These are phyloP conservation scores for Aquilaria yunnanensis DNA, from an alignment of 345 rosid species.

Conservation along the genomic window DNA sequence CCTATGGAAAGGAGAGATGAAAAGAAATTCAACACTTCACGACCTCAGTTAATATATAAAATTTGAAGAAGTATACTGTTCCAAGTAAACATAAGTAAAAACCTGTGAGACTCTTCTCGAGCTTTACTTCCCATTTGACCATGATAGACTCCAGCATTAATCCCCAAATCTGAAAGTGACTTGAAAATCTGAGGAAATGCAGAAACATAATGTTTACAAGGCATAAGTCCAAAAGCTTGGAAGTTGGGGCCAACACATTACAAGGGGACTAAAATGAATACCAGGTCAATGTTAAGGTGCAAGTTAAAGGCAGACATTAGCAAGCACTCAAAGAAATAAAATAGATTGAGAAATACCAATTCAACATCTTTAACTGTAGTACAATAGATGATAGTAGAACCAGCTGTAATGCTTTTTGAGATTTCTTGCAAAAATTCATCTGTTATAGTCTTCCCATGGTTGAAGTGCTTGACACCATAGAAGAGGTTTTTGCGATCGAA, in stretches of 20 bases:
- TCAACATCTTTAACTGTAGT: conserved; percentile 39
- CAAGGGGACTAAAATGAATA: not conserved
- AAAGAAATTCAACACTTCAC: not conserved
- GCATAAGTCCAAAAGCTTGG: not conserved
- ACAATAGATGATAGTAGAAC: conserved; percentile 40
- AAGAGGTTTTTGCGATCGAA: conserved; percentile 46
- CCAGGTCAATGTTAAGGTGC: not conserved
- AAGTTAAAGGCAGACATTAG: conserved; percentile 1
- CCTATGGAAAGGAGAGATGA: conserved; percentile 1
- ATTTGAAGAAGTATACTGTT: not conserved
- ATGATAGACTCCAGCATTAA: conserved; percentile 40
- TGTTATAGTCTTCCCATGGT: conserved; percentile 20
- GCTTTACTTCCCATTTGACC: conserved; percentile 40
- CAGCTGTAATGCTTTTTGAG: conserved; percentile 20
- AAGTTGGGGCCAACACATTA: not conserved
- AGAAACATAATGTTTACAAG: not conserved
- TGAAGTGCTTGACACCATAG: conserved; percentile 37
- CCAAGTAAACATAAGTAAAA: conserved; percentile 3
- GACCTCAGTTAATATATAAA: too few species aligned
- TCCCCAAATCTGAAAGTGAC: conserved; percentile 28
- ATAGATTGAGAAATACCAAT: conserved; percentile 17
- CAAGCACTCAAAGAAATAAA: not conserved
- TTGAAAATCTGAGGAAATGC: conserved; percentile 24
- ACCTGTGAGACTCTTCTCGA: conserved; percentile 44
- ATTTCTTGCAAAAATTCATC: conserved; percentile 38